Evolutionary conservation across 1,284 basidiomycete species (phyloP), one percentile per base, ranked within the genome.

Genomic region (Irpex rosettiformis): DNA sequence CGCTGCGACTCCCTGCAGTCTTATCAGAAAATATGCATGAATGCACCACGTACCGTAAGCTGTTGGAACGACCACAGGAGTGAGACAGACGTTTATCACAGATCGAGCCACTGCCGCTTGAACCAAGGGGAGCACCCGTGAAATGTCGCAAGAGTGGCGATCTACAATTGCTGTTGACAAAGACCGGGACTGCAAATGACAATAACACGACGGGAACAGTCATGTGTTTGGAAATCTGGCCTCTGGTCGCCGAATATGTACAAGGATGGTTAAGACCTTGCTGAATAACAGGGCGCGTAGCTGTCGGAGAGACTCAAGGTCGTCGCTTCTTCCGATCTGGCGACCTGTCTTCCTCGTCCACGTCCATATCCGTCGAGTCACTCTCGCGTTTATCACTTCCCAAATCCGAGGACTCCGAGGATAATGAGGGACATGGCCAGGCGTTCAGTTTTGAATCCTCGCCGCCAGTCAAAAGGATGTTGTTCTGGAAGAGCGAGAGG

Each of bases 381-480:
- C 58, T 64, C 24, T 58, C 59, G 54, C 64, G 55, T 52, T 62
- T 62, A 4, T 37, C 40, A 30, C 47, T 25, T 52, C 43, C n/a
- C 11, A 37, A 29, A 8, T 57, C 53, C 5, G 54, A 51, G 21
- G 49, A 28, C 43, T 42, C 13, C 7, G 51, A 47, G n/a, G 57
- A 42, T 27, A 61, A 54, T 8, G 64, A 47, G 4, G 67, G 66
- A 25, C 66, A 65, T 3, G 67, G 57, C 75, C 75, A 76, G 4
- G 66, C 66, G 45, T 74, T 69, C 6, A 75, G 57, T 47, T 65
- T 69, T 7, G 72, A 68, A 52, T 76, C 75, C 58, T 76, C 75
- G 3, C 75, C 75, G 29, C 75, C 75, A 1, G 73, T 73, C 11
- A 76, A 64, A 24, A 76, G 65, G 24, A 75, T 58, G 49, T 72